Evolutionary conservation across 73 alveolate genomes (phyloP).

Genomic region (Paramecium sexaurelia): DNA sequence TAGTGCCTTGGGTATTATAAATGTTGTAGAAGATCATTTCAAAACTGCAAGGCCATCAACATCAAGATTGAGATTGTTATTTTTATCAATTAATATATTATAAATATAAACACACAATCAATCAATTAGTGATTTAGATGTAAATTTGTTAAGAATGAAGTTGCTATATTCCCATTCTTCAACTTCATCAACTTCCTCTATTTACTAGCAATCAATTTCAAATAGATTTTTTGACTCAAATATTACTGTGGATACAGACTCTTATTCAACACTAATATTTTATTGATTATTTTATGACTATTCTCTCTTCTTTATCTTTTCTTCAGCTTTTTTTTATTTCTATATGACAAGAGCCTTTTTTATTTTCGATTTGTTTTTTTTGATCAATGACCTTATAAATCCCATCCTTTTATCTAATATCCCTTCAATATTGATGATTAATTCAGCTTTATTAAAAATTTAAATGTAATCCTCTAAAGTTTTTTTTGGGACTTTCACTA

Average conservation of each 20-base stretch:
- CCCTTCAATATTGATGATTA: background rate
- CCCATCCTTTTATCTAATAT: constrained; percentile 23
- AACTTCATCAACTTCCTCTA: background rate
- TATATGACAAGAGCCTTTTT: background rate
- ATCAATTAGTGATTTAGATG: background rate
- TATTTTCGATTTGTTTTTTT: background rate
- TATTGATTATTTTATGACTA: too few species aligned
- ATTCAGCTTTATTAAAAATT: background rate
- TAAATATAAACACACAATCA: background rate
- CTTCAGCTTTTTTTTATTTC: background rate
- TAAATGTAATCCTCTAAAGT: constrained; percentile 41
- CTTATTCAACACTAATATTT: too few species aligned
- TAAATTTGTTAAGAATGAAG: background rate
- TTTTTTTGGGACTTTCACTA: constrained; percentile 9
- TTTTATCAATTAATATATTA: background rate
- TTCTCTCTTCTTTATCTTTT: background rate
- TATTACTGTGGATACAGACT: too few species aligned
- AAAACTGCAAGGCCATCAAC: background rate
- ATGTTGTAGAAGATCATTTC: background rate
- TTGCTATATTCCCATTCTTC: background rate
- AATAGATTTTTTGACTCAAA: too few species aligned
- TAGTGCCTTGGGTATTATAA: background rate
- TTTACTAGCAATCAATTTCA: too few species aligned
- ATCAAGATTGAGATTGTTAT: background rate
- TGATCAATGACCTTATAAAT: background rate